Base-by-base conservation (phyloP, 805 yeast species). In the Myxozyma monticola region DNA sequence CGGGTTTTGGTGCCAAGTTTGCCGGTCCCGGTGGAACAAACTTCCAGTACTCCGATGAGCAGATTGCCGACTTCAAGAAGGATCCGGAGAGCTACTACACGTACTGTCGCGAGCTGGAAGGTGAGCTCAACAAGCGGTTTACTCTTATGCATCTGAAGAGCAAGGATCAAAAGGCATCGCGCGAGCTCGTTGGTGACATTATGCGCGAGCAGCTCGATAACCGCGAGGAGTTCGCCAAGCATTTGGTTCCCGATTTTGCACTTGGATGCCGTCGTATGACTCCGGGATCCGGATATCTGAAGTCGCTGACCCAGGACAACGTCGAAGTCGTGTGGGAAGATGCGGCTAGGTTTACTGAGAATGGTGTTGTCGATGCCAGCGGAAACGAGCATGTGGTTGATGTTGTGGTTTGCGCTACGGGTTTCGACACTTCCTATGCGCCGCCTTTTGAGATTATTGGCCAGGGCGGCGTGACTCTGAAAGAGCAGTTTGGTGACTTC, bases 41-140 rank as follows among this genome's bases (percentile, higher is more conserved):
- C 28, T 36, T 36, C 28, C 10, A 28, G 17, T 51, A 34, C 37
- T 40, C 33, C 22, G 35, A 49, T 12, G 57, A 45, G 12, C 42
- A 48, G 37, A 20, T 42, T 26, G 40, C 51, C 14, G 22, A 30
- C 24, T 54, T 60, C 31, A 33, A 37, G 18, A 37, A 51, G 6
- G 51, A 56, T 26, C 53, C 62, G 8, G 42, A 44, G 21, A 37
- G 39, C 12, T 62, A 51, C 25, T 49, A 41, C 33, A 38, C 46
- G 34, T 61, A 52, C 43, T 56, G 64, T n/a, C 62, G 58, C 36
- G 48, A 26, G 24, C 40, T 61, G 21, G 65, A 61, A 21, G 33
- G 42, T 12, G 46, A 48, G 37, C 22, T 45, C 24, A 33, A 45
- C 38, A 26, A 26, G 22, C 15, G 22, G 25, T 31, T 37, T 12